Percentiles rank a stretch among this genome's conserved stretches.
These are phyloP conservation scores for Monosporascus ibericus DNA, from an alignment of 2,329 filamentous ascomycete species.

Conservation along the genomic window DNA sequence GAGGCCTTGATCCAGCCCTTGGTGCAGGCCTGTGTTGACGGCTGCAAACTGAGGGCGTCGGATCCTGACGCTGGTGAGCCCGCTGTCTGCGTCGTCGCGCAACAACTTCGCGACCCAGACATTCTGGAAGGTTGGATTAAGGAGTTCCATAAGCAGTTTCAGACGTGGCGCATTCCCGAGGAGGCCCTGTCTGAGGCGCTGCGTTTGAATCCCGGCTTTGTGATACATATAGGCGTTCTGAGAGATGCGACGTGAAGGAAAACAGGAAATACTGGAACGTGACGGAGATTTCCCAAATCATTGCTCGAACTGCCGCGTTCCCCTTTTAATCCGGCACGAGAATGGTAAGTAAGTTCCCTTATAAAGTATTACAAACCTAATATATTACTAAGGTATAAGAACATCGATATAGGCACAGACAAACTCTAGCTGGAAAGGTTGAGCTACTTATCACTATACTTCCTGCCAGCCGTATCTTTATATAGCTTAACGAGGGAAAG, in stretches of 20 bases:
- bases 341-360: too few relatives aligned
- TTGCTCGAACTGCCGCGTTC: too few relatives aligned
- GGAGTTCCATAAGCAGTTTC: conserved; percentile 61
- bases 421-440: too few relatives aligned
- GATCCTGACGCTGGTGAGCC: conserved; percentile 28
- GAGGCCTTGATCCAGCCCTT: conserved; percentile 76
- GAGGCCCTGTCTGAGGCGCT: conserved; percentile 53
- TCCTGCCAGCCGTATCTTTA: too few relatives aligned
- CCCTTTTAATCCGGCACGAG: too few relatives aligned
- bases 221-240: conserved; percentile 72
- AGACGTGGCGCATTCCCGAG: conserved; percentile 71
- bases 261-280: too few relatives aligned
- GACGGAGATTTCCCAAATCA: too few relatives aligned
- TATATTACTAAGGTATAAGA: too few relatives aligned
- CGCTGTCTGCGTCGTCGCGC: conserved; percentile 74
- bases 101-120: conserved; percentile 79
- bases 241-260: conserved; percentile 17
- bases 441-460: too few relatives aligned
- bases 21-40: conserved; percentile 72
- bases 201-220: conserved; percentile 64
- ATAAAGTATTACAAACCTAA: too few relatives aligned
- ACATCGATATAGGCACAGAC: too few relatives aligned
- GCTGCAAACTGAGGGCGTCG: conserved; percentile 53
- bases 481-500: too few relatives aligned
- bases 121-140: conserved; percentile 80